These are phyloP conservation scores for Phytophthora syringae DNA, from an alignment of 352 stramenopile genomes.

Conservation along the genomic window DNA sequence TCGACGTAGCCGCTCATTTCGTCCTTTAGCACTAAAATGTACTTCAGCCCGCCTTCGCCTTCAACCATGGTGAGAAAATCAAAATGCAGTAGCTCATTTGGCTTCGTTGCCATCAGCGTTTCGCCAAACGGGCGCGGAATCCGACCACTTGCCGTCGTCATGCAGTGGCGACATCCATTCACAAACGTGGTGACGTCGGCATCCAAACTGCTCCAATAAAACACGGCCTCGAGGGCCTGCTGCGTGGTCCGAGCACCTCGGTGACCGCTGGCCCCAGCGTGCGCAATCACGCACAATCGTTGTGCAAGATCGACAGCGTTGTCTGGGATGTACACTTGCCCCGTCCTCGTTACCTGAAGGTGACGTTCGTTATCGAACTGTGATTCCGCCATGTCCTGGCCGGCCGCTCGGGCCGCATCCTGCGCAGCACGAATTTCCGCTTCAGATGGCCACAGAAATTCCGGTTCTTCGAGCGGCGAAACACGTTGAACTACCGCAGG, in stretches of 20 bases:
- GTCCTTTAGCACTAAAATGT: constrained; percentile 41
- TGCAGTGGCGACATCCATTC: constrained; percentile 22
- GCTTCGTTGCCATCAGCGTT: constrained; percentile 27
- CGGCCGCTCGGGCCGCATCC: background rate
- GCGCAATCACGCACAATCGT: constrained; percentile 27
- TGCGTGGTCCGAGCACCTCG: constrained; percentile 18
- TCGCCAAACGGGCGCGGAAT: constrained; percentile 23
- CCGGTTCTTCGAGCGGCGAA: background rate
- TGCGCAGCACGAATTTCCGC: background rate
- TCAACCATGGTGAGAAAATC: constrained; percentile 27
- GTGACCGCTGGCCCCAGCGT: constrained; percentile 28
- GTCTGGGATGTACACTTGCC: constrained; percentile 3
- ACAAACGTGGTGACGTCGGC: constrained; percentile 24
- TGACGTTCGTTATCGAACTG: too few species aligned
- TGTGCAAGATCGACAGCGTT: constrained; percentile 16
- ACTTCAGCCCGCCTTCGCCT: constrained; percentile 1
- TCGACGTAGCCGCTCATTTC: constrained; percentile 36
- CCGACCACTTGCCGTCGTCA: background rate
- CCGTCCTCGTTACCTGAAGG: background rate
- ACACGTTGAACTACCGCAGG: background rate
- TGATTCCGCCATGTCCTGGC: too few species aligned
- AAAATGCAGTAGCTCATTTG: constrained; percentile 47
- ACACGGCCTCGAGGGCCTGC: background rate
- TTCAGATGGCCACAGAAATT: background rate
- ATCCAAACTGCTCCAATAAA: constrained; percentile 16